Evolutionary conservation across 2,329 filamentous ascomycete genomes (phyloP).

Genomic region (Botrytis aclada): DNA sequence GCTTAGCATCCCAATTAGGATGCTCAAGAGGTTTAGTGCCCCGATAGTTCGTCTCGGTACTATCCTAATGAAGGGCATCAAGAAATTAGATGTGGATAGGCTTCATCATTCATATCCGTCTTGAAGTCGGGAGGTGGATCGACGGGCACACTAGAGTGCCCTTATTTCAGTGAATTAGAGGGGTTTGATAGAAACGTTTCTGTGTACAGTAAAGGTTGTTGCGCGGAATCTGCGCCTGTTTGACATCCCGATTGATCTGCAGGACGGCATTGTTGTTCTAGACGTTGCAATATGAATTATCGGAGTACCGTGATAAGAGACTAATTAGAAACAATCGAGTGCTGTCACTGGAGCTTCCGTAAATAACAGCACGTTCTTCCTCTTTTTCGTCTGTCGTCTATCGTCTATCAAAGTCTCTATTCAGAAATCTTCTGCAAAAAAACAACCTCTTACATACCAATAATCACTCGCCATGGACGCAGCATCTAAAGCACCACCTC

Average conservation of each 20-base stretch:
- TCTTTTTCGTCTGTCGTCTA: background rate
- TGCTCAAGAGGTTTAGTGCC: background rate
- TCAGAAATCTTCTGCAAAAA: background rate
- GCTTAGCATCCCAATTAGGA: background rate
- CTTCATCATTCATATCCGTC: background rate
- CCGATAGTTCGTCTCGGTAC: background rate
- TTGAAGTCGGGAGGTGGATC: background rate
- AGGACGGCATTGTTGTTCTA: background rate
- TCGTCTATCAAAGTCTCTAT: background rate
- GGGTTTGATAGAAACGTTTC: background rate
- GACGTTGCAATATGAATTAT: background rate
- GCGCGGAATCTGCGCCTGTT: background rate
- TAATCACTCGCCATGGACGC: slow-evolving; percentile 1
- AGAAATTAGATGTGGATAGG: slow-evolving; percentile 4
- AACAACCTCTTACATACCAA: background rate
- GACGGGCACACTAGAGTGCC: background rate
- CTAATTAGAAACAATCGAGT: background rate
- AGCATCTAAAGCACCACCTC: slow-evolving; percentile 8
- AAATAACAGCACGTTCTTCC: slow-evolving; percentile 1
- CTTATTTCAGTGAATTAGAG: background rate
- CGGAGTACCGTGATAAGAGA: background rate
- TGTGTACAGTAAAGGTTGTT: background rate
- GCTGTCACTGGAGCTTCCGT: background rate
- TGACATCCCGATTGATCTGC: background rate
- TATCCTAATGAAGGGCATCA: background rate